Evolutionary conservation across 495 filamentous ascomycete genomes (phyloP), one percentile per base, ranked within the genome.

Genomic region (Aspergillus asperescens): DNA sequence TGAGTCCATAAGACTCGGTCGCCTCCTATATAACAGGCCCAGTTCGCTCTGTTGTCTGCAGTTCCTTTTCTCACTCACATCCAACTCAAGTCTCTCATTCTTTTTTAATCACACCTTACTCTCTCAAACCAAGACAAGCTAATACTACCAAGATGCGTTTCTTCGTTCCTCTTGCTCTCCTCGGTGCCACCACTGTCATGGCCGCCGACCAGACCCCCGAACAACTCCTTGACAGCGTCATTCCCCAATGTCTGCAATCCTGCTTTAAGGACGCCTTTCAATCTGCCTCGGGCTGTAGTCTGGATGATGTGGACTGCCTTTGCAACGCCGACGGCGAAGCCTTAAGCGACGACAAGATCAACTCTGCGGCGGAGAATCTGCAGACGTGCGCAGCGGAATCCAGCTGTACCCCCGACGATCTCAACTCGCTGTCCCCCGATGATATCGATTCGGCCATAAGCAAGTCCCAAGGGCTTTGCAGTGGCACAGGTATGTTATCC

Each of bases 91-190:
- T 23, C 20, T n/a, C 7, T 22, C n/a, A 13, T 42, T 13, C 22
- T n/a, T 7, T 20, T 13, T 34, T 20, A 34, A 9, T 16, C 15
- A 8, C 23, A 15, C 23, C 25, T 20, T 5, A 18, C 27, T 20
- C 25, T 29, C 6, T 29, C 25, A 45, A 31, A 29, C 42, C 19
- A 25, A 23, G 5, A 1, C 22, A 35, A 12, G 12, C n/a, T 1
- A 15, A n/a, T 22, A 13, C n/a, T 13, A 19, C 18, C 45, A 49
- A 49, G 13, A 49, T 49, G 46, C 46, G 46, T 37, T 49, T 38
- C 46, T 8, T 39, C 23, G 20, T 49, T 22, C 32, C 46, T 5
- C 12, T 39, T 12, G 24, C 15, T 38, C 22, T 49, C 28, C 32
- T 49, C 32, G 23, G 46, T 7, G 46, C 32, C 24, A 19, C 46